Base-by-base conservation (phyloP, 1,284 basidiomycete genomes). In the Cerrena zonata region DNA sequence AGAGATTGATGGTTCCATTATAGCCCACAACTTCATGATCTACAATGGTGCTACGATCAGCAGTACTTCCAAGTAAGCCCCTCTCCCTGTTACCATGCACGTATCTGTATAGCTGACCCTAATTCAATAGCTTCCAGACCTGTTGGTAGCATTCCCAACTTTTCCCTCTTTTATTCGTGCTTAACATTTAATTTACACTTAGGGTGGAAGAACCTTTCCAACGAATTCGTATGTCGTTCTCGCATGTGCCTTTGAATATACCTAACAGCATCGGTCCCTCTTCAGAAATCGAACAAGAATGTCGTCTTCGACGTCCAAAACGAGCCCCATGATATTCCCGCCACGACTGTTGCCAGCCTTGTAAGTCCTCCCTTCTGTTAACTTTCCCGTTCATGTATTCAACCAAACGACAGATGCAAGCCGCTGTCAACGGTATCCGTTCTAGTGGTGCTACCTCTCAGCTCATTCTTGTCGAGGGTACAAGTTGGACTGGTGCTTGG, bases 241-340 rank as follows among this genome's bases (percentile, higher is more conserved):
- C 37, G 42, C 25, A 44, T 48, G 43, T 45, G 36, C 23, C 15
- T 24, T 21, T 36, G n/a, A 39, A 26, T 7, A 26, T n/a, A 37
- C 15, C 38, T 45, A 18, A 52, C 5, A 18, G 22, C 36, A 12
- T 15, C 23, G 41, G 10, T 37, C 7, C 22, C 36, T 44, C 13
- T 27, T 10, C 55, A 79, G 77, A 76, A 74, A 71, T 65, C 70
- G 34, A 75, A 82, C 69, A 56, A 51, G 53, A 65, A 73, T 47
- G 79, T 82, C 54, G 75, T 81, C 60, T 82, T 82, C 62, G 82
- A 45, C 21, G 61, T 82, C 55, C 78, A 78, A 75, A 84, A 84
- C 66, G 80, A 84, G 67, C 82, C 82, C 30, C 61, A 82, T 56
- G 74, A 67, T 52, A 79, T 81, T 53, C 66, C 73, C 51, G 77